A percentile compares a stretch with the other conserved stretches of the same genome.
These are phyloP conservation scores for Blastomyces gilchristii DNA, from an alignment of 2,329 filamentous ascomycete genomes.

Conservation along the genomic window DNA sequence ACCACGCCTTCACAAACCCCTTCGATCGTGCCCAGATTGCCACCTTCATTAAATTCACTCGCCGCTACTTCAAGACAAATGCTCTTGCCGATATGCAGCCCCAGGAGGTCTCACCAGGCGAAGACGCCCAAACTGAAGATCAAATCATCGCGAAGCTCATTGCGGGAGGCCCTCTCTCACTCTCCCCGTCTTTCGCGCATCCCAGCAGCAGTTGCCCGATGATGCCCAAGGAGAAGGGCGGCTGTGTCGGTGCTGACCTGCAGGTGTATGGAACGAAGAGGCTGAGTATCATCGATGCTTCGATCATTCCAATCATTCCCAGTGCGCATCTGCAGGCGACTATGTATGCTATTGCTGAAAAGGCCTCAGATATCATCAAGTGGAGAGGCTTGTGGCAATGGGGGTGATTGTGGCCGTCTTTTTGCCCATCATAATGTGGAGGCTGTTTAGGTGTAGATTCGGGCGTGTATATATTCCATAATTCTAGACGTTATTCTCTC, in stretches of 20 bases:
- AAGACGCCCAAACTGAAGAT: conserved; percentile 10
- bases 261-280: conserved; percentile 25
- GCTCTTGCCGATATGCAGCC: conserved; percentile 8
- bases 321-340: conserved; percentile 30
- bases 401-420: no score
- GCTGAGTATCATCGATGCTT: conserved; percentile 29
- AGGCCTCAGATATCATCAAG: conserved; percentile 23
- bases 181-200: conserved; percentile 18
- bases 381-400: not conserved
- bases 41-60: conserved; percentile 14
- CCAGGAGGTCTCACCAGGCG: conserved; percentile 13
- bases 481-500: not conserved
- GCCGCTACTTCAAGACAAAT: conserved; percentile 9
- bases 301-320: conserved; percentile 27
- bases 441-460: not conserved
- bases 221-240: conserved; percentile 22
- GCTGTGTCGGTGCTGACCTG: conserved; percentile 25
- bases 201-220: conserved; percentile 27
- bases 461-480: not conserved
- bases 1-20: conserved; percentile 14
- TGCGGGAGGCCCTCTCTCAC: not conserved
- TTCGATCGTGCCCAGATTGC: conserved; percentile 15
- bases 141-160: conserved; percentile 12
- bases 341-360: conserved; percentile 30
- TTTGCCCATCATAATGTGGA: not conserved